Evolutionary conservation across 176 grass and related monocot species (phyloP), one percentile per base, ranked within the genome.

Genomic region (Ampelocalamus luodianensis): DNA sequence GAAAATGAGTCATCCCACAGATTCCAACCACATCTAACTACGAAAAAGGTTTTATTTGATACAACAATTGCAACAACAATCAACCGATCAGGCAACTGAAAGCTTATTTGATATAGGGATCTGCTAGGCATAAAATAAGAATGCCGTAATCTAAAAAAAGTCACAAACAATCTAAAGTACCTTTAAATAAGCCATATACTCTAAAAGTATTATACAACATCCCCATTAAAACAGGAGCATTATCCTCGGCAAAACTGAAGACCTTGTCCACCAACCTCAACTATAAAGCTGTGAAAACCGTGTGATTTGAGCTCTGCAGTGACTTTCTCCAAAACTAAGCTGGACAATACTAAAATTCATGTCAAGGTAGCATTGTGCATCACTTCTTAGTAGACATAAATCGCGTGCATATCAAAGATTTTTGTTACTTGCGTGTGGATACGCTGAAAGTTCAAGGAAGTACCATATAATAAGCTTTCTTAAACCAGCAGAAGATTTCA

Each of bases 231-330:
- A 29, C 14, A 64, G 8, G 60, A 61, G 61, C 12, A 46, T 72
- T 81, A 89, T 62, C 72, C 80, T 77, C 44, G 78, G 23, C 51
- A 79, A 65, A 95, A 71, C 85, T 98, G 85, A 27, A 98, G 83
- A 42, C 96, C 96, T 83, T 26, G 74, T 46, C 96, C 96, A 83
- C 96, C 96, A 60, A 90, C 96, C 81, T 89, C 83, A 37, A 90
- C 93, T 86, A 81, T 89, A 43, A 95, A 98, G 86, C 91, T 93
- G 59, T 81, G 73, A 77, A 90, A 98, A 66, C 91, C 91, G 27
- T 82, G 77, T 36, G 84, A 88, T 61, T 92, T 87, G 1, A 98
- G 87, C 73, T 98, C 91, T n/a, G 55, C n/a, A 27, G 83, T 81
- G 10, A 93, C 83, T 59, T 95, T 93, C 22, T 95, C 82, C 60